A percentile compares a stretch with the other conserved stretches of the same genome.
Conservation (phyloP, 2,329 filamentous ascomycete species). For the Microdochium nivale region DNA sequence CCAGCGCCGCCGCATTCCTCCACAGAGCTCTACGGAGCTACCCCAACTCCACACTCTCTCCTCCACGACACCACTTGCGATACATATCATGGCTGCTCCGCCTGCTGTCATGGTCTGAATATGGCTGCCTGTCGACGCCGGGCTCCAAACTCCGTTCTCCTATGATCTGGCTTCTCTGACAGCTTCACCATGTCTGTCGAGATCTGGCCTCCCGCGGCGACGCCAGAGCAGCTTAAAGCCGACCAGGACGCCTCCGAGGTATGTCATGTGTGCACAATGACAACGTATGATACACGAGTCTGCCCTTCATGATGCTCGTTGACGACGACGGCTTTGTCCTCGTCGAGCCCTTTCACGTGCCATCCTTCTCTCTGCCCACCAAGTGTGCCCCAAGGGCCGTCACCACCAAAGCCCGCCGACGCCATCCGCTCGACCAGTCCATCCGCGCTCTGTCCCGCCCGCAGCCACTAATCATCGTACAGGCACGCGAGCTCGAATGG, state of each 20-base stretch:
- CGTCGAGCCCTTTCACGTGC: constrained; percentile 4
- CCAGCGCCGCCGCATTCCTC: not conserved
- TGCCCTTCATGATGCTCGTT: constrained; percentile 18
- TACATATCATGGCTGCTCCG: not conserved
- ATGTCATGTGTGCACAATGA: constrained; percentile 12
- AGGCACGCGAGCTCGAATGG: constrained; percentile 43
- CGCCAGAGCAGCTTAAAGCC: constrained; percentile 37
- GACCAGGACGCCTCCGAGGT: constrained; percentile 43
- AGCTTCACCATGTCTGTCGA: constrained; percentile 42
- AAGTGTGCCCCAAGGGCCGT: not conserved
- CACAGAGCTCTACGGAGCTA: too few species aligned
- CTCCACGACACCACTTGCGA: not conserved
- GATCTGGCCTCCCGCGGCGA: constrained; percentile 46
- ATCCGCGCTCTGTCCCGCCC: constrained; percentile 6
- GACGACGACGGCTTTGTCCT: constrained; percentile 16
- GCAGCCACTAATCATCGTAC: constrained; percentile 1
- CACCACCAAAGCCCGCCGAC: constrained; percentile 1
- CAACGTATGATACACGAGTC: not conserved
- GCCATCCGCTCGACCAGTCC: not conserved
- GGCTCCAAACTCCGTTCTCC: not conserved
- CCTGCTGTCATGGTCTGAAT: not conserved
- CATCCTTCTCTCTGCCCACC: not conserved
- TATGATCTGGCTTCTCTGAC: not conserved
- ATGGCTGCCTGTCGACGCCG: not conserved
- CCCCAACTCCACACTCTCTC: not conserved